Evolutionary conservation across 345 rosid genomes (phyloP).

Genomic region (Acer campestre): DNA sequence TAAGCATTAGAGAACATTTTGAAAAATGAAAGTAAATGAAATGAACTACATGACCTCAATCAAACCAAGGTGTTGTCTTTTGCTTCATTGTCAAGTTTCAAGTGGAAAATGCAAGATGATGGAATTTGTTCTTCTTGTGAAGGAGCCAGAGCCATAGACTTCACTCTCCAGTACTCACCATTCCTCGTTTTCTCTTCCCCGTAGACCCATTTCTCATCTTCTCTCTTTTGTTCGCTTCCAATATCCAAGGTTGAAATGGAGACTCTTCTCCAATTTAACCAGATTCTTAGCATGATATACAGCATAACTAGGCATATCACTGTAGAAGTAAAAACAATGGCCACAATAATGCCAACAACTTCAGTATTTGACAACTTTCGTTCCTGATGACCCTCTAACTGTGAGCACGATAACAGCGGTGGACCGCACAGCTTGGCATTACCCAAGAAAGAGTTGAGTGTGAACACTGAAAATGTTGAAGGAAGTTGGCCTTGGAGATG

Average conservation of each 20-base stretch:
- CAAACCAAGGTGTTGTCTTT: constrained; percentile 24
- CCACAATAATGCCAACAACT: constrained; percentile 45
- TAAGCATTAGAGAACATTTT: too few relatives aligned
- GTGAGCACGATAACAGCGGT: constrained; percentile 53
- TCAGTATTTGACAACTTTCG: constrained; percentile 41
- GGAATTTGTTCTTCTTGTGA: constrained; percentile 33
- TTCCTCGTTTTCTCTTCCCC: constrained; percentile 42
- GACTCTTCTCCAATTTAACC: constrained; percentile 63
- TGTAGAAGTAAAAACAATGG: constrained; percentile 62
- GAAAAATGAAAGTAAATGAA: background rate
- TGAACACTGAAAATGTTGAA: constrained; percentile 55
- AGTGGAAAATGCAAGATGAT: constrained; percentile 42
- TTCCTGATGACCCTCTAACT: constrained; percentile 25
- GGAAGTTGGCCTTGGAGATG: constrained; percentile 68
- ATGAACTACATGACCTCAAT: constrained; percentile 3
- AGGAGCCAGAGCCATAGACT: constrained; percentile 37
- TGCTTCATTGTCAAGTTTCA: constrained; percentile 36
- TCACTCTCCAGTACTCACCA: constrained; percentile 47
- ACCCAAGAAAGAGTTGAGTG: constrained; percentile 53
- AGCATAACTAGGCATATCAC: constrained; percentile 61
- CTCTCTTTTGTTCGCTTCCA: constrained; percentile 37
- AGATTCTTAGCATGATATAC: constrained; percentile 66
- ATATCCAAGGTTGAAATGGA: constrained; percentile 39
- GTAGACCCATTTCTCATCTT: constrained; percentile 40
- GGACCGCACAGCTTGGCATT: constrained; percentile 60